Evolutionary conservation across 1,284 basidiomycete genomes (phyloP), one percentile per base, ranked within the genome.

Genomic region (Boletus sp.): DNA sequence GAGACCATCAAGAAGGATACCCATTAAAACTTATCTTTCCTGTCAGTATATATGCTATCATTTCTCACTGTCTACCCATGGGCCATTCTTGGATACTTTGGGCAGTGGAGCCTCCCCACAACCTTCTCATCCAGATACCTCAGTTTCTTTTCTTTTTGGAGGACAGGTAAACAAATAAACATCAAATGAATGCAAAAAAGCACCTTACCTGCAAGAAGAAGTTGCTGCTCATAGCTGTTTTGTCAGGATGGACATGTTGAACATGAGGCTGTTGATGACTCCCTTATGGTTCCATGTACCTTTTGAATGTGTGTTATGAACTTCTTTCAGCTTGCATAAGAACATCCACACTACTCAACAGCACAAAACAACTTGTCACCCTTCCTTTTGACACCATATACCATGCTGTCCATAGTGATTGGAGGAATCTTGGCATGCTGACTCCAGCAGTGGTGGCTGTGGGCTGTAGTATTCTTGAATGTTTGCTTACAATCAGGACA

Each of bases 231-330:
- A 13, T 7, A 9, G n/a, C 21, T 17, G 16, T n/a, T 53, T 17
- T 44, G 8, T 44, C 25, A 28, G n/a, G 21, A 44, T 43, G 38
- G 21, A 23, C 52, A 19, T 7, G 28, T 31, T 52, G 51, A 30
- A 23, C n/a, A n/a, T 7, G 28, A 44, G 31, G 19, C n/a, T 25
- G 11, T 31, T 37, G 53, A 5, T 2, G 21, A 10, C 31, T 46
- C n/a, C n/a, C 8, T 16, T 17, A 1, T n/a, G 11, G 21, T 9
- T 23, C 40, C 33, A 2, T 59, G 58, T 10, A n/a, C 37, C 11
- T 2, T 28, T 47, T 56, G 59, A 23, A 47, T 5, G 16, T 61
- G 60, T 19, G 54, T 61, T 19, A 13, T 13, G 28, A 61, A 60
- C 5, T 14, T 28, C 25, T 59, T 19, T 31, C 48, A 44, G 28